These are phyloP conservation scores for Podosphaera leucotricha DNA, from an alignment of 2,329 filamentous ascomycete species.

Conservation along the genomic window DNA sequence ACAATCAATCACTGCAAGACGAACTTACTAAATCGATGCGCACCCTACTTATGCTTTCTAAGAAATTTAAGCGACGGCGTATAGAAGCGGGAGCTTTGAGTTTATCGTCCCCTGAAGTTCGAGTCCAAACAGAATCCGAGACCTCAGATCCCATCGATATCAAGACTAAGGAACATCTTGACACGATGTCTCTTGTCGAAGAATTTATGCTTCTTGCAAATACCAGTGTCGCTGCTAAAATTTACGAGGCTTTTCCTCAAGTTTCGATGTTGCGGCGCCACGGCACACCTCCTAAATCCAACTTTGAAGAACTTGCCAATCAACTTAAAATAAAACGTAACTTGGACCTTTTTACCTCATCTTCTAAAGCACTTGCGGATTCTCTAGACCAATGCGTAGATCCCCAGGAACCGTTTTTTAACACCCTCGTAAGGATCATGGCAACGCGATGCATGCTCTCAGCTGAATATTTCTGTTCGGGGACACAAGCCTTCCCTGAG, in stretches of 20 bases:
- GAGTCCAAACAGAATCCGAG: slow-evolving; percentile 84
- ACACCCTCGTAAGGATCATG: slow-evolving; percentile 91
- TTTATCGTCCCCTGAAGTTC: slow-evolving; percentile 91
- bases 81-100: slow-evolving; percentile 91
- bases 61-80: slow-evolving; percentile 80
- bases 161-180: slow-evolving; percentile 80
- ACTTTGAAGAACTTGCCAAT: slow-evolving; percentile 82
- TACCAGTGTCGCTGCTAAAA: slow-evolving; percentile 73
- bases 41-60: slow-evolving; percentile 64
- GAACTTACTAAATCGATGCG: slow-evolving; percentile 81
- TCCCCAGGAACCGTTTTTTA: slow-evolving; percentile 74
- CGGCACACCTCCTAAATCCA: slow-evolving; percentile 75
- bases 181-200: slow-evolving; percentile 93
- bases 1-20: slow-evolving; percentile 68
- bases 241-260: slow-evolving; percentile 80
- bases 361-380: slow-evolving; percentile 79
- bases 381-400: slow-evolving; percentile 74
- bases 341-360: slow-evolving; percentile 60
- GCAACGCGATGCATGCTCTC: slow-evolving; percentile 98
- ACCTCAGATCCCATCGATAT: slow-evolving; percentile 91
- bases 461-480: slow-evolving; percentile 92
- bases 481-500: slow-evolving; percentile 76
- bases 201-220: slow-evolving; percentile 99
- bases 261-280: slow-evolving; percentile 86
- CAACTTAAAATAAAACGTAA: slow-evolving; percentile 75